Base-by-base conservation (phyloP, 768 basidiomycete genomes). In the Collybia sordida region DNA sequence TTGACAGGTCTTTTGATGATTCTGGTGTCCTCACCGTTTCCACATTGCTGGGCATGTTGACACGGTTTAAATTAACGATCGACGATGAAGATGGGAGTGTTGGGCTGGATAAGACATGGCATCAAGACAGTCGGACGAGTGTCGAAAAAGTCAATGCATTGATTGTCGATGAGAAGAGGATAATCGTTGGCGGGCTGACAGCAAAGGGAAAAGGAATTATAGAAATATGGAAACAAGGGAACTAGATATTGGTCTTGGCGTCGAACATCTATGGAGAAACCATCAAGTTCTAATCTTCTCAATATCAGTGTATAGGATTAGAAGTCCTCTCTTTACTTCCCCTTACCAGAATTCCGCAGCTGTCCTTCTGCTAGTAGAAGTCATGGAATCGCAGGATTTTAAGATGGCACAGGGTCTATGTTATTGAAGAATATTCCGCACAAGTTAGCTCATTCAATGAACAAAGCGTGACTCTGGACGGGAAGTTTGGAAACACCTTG, bases 101-200 rank as follows among this genome's bases (percentile, higher is more conserved):
- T 36, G 64, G 66, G 40, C 45, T 84, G 23, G 68, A 72, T 35
- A 68, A 74, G 25, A 57, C 66, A 6, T 86, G 83, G 81, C 31
- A 31, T 31, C 69, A 67, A 44, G 66, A 66, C 18, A 67, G 79
- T 39, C 72, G 75, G 37, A 57, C 61, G 38, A 57, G 63, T 12
- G 56, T 81, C 28, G 69, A 72, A 36, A 93, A 90, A 65, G 85
- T 88, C 18, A 92, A 91, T 57, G 72, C 82, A 0, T 58, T 92
- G 23, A 64, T 77, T 28, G 68, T 68, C 7, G 77, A 75, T 41
- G 74, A 74, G 1, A 69, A 70, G 25, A 72, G 72, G 38, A 61
- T 89, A 21, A 63, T 79, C 2, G 66, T 91, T 8, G 90, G 85
- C 17, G 90, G 90, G 2, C 71, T 91, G 42, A 69, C 66, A 4